phyloP scores from a whole-genome alignment of 495 filamentous ascomycete species.

The Penicillium lagena region DNA sequence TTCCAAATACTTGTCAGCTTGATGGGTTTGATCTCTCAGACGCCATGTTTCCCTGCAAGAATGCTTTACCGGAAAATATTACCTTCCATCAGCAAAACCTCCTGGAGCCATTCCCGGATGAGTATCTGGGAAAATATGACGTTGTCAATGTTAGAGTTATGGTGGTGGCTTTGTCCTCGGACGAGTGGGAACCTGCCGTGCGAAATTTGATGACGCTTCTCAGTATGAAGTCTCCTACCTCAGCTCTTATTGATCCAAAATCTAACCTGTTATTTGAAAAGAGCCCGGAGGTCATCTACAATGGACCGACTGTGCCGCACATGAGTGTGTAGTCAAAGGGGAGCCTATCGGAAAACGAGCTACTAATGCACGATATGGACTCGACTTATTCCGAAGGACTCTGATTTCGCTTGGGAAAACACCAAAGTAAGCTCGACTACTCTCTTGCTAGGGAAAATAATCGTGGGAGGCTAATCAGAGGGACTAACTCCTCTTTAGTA shows the following conservation, averaged over 20 bases:
- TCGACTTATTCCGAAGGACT: background rate
- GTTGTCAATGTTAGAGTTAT: conserved; percentile 3
- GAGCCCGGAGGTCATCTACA: background rate
- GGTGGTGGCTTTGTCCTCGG: background rate
- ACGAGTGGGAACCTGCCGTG: conserved; percentile 1
- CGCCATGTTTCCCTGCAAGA: background rate
- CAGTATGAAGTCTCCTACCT: too few species aligned
- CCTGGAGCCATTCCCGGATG: background rate
- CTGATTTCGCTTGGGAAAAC: background rate
- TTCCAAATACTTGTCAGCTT: conserved; percentile 1
- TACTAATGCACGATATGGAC: background rate
- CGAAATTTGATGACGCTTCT: conserved; percentile 1
- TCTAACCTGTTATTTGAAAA: background rate
- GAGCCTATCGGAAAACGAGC: background rate
- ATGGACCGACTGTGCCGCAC: conserved; percentile 1
- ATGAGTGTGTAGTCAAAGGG: background rate
- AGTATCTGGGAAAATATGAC: background rate
- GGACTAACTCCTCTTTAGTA: too few species aligned
- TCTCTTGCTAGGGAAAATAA: too few species aligned
- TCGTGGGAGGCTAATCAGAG: too few species aligned
- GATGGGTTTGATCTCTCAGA: conserved; percentile 2
- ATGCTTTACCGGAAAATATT: background rate
- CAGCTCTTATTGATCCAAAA: too few species aligned
- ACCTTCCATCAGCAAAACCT: conserved; percentile 1
- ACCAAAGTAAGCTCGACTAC: background rate